Base-by-base conservation (phyloP, 768 basidiomycete genomes). In the Phaeolepiota aurea region DNA sequence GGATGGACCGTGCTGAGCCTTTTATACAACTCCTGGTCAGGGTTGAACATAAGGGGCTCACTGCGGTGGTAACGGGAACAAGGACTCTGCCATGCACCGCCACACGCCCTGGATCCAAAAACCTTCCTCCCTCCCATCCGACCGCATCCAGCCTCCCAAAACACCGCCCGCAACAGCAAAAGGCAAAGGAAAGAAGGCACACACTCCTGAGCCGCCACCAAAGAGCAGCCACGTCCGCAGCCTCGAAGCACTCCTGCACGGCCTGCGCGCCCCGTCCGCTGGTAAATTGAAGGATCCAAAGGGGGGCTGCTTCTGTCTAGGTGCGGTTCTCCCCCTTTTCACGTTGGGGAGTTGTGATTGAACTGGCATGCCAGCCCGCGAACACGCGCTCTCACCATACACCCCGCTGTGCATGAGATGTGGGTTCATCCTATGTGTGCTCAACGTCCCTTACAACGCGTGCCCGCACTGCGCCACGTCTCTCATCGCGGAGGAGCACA, bases 261-360 rank as follows among this genome's bases (percentile, higher is more conserved):
- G 58, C 3, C 54, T 77, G 16, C 54, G 47, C 18, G 54, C 52
- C 11, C n/a, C n/a, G n/a, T 52, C 62, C 2, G 55, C 55, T n/a
- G 61, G 61, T 0, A 54, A 40, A 0, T 53, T 59, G 30, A 72
- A 59, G 42, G 80, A 84, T 55, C 71, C 77, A 0, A 73, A 70
- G 30, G 75, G 77, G 3, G 80, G 82, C 0, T 86, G 82, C 50
- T 85, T 81, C 51, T 86, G 82, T 48, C 74, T 76, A 62, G 79
- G 82, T 77, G 39, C 21, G 59, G 48, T 20, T 3, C 3, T 19
- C 10, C 32, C 37, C 23, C 7, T 10, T 30, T n/a, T 7, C 19
- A 2, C n/a, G 5, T 37, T 21, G 32, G 14, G n/a, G 38, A 16
- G 33, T 14, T 23, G 10, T 41, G 14, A 19, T n/a, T 28, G 25